phyloP scores from a whole-genome alignment of 352 stramenopile species.

The Chloridella minuta region DNA sequence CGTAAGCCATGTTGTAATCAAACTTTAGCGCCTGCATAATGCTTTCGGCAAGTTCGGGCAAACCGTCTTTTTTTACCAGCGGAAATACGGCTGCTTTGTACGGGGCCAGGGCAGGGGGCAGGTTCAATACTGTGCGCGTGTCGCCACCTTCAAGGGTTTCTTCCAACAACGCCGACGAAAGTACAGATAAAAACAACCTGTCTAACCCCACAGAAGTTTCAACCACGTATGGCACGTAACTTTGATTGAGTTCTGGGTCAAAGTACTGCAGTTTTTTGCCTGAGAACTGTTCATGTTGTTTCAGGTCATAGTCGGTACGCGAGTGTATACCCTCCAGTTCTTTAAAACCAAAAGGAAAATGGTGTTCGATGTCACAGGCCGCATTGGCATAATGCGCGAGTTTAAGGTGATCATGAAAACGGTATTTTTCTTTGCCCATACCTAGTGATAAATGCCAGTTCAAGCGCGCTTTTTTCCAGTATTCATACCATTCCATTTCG shows the following conservation, averaged over 20 bases:
- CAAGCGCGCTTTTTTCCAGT: slow-evolving; percentile 62
- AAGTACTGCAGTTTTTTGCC: slow-evolving; percentile 29
- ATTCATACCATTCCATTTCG: slow-evolving; percentile 28
- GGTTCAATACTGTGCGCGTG: slow-evolving; percentile 49
- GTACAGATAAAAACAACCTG: slow-evolving; percentile 19
- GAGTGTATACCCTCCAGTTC: slow-evolving; percentile 58
- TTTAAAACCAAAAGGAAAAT: slow-evolving; percentile 73
- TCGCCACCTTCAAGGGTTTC: too few relatives aligned
- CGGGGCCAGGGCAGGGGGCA: slow-evolving; percentile 60
- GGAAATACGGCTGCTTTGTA: slow-evolving; percentile 61
- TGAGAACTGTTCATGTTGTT: slow-evolving; percentile 57
- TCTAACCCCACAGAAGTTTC: slow-evolving; percentile 33
- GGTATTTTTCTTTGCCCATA: slow-evolving; percentile 55
- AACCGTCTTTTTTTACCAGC: slow-evolving; percentile 28
- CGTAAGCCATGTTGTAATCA: slow-evolving; percentile 12
- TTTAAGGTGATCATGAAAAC: slow-evolving; percentile 52
- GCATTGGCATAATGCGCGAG: slow-evolving; percentile 75
- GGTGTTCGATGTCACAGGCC: slow-evolving; percentile 83
- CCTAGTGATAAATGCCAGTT: slow-evolving; percentile 49
- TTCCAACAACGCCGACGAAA: slow-evolving; percentile 15
- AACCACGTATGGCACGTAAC: slow-evolving; percentile 72
- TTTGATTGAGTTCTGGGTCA: slow-evolving; percentile 23
- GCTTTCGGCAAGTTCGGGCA: neutral
- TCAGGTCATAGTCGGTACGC: slow-evolving; percentile 70
- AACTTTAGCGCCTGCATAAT: neutral